These are phyloP conservation scores for Botrytis medusae DNA, from an alignment of 2,329 filamentous ascomycete genomes.

Conservation along the genomic window DNA sequence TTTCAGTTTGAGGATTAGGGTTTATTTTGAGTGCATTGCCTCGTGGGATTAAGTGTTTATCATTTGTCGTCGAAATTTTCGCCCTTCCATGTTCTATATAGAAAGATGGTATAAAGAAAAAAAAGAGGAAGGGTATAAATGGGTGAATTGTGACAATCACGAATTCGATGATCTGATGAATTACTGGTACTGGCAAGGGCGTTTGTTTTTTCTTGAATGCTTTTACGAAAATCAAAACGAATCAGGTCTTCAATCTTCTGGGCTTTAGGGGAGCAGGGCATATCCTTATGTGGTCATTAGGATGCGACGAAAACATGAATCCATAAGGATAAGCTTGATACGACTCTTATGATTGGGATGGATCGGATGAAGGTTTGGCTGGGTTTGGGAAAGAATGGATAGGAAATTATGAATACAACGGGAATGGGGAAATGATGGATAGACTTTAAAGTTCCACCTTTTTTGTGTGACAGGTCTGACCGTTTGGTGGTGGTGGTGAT, in stretches of 20 bases:
- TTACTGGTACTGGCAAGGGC: constrained; percentile 10
- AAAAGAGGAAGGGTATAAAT: constrained; percentile 10
- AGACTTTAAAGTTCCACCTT: neutral
- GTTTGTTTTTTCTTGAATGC: constrained; percentile 16
- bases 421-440: neutral
- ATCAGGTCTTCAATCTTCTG: neutral
- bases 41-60: neutral
- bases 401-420: constrained; percentile 12
- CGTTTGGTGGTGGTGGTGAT: neutral
- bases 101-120: constrained; percentile 8
- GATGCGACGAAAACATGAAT: neutral
- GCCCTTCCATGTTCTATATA: neutral
- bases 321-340: neutral
- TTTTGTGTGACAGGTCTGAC: neutral
- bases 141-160: neutral
- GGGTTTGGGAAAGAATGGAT: constrained; percentile 13
- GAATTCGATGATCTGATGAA: constrained; percentile 19
- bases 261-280: neutral
- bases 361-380: constrained; percentile 1
- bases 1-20: neutral
- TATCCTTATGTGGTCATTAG: neutral
- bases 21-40: neutral
- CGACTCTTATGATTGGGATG: constrained; percentile 15
- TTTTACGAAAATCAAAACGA: constrained; percentile 14
- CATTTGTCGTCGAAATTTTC: neutral